Evolutionary conservation across 2,329 filamentous ascomycete genomes (phyloP).

Genomic region (Fusarium palustre): DNA sequence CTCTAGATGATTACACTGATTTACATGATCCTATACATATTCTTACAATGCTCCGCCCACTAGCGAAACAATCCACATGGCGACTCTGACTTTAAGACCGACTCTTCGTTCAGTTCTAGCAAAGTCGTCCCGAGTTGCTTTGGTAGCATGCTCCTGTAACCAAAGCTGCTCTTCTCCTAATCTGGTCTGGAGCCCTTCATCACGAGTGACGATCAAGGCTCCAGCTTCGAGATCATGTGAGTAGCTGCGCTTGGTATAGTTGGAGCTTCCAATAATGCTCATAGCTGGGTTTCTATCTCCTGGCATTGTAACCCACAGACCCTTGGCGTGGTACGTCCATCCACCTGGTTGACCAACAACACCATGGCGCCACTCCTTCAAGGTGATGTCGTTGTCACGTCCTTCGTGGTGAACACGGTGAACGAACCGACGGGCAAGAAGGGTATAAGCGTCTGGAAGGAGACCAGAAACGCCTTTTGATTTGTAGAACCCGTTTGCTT

Average conservation of each 20-base stretch:
- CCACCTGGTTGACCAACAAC: conserved; percentile 83
- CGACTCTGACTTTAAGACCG: conserved; percentile 83
- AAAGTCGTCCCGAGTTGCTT: conserved; percentile 81
- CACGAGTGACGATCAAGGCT: conserved; percentile 83
- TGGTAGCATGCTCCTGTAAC: conserved; percentile 78
- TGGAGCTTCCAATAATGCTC: conserved; percentile 89
- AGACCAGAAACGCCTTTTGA: conserved; percentile 90
- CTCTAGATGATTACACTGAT: conserved; percentile 26
- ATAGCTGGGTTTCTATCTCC: conserved; percentile 75
- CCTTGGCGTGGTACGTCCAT: conserved; percentile 99
- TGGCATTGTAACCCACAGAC: conserved; percentile 86
- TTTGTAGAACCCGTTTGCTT: conserved; percentile 95
- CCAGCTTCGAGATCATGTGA: conserved; percentile 92
- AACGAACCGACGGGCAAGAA: conserved; percentile 86
- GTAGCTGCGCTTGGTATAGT: conserved; percentile 96
- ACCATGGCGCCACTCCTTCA: conserved; percentile 90
- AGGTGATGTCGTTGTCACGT: conserved; percentile 68
- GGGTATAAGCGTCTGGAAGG: conserved; percentile 90
- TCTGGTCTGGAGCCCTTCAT: conserved; percentile 76
- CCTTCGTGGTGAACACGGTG: conserved; percentile 63
- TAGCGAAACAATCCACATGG: conserved; percentile 92
- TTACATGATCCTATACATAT: conserved; percentile 24
- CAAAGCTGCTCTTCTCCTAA: conserved; percentile 84
- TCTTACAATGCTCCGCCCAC: conserved; percentile 85
- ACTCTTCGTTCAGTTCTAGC: conserved; percentile 85